phyloP scores from a whole-genome alignment of 805 yeast genomes.

The Saccharomycopsis sp. region DNA sequence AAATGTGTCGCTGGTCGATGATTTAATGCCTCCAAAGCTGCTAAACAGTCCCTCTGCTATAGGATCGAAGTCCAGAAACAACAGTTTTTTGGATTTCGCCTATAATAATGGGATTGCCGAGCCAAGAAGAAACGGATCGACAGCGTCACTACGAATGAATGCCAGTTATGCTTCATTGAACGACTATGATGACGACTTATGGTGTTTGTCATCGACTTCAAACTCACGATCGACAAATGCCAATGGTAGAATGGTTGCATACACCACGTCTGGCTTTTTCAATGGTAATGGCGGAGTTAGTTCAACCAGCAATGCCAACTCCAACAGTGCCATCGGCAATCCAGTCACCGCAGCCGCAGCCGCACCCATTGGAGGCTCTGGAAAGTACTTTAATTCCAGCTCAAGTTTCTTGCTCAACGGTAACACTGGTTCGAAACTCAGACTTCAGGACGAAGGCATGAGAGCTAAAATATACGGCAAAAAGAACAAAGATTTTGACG shows the following conservation, averaged over 20 bases:
- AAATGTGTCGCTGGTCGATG: not conserved
- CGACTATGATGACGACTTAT: conserved; percentile 37
- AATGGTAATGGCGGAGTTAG: conserved; percentile 10
- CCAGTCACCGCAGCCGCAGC: not conserved
- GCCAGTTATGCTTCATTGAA: conserved; percentile 77
- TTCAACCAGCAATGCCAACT: not conserved
- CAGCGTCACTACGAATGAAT: conserved; percentile 60
- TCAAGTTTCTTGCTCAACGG: conserved; percentile 39
- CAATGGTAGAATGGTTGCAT: conserved; percentile 3
- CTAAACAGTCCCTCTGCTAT: conserved; percentile 10
- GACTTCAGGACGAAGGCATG: not conserved
- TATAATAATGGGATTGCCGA: conserved; percentile 11
- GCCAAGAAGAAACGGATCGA: conserved; percentile 33
- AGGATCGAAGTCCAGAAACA: conserved; percentile 10
- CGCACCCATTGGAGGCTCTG: conserved; percentile 8
- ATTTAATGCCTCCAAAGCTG: conserved; percentile 4
- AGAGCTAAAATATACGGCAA: conserved; percentile 16
- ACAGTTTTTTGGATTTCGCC: conserved; percentile 5
- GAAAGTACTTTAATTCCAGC: conserved; percentile 10
- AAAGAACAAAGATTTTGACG: conserved; percentile 9
- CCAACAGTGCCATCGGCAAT: conserved; percentile 1
- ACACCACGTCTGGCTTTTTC: conserved; percentile 19
- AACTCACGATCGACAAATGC: not conserved
- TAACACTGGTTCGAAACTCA: conserved; percentile 30
- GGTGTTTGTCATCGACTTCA: not conserved